phyloP scores from a whole-genome alignment of 2,329 filamentous ascomycete genomes.

The Alternaria sp. region DNA sequence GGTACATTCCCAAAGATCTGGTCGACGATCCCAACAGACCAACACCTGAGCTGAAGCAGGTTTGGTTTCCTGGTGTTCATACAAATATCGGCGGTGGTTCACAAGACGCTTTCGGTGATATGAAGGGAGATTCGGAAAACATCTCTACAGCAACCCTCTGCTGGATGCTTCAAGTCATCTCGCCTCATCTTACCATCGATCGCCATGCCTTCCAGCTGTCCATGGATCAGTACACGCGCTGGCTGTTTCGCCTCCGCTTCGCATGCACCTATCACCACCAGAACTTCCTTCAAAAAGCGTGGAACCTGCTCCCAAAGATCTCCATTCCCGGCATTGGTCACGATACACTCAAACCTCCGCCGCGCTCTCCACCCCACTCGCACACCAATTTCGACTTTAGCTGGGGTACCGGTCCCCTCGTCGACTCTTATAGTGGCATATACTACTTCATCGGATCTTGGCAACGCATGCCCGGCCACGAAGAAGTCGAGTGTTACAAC shows the following conservation, averaged over 20 bases:
- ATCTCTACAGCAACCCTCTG: constrained; percentile 58
- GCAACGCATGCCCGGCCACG: constrained; percentile 54
- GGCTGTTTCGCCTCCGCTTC: constrained; percentile 35
- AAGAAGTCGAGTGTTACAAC: constrained; percentile 44
- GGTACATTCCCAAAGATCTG: constrained; percentile 51
- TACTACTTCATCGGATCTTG: constrained; percentile 53
- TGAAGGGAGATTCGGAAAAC: constrained; percentile 47
- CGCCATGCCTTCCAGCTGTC: constrained; percentile 50
- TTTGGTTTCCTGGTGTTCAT: constrained; percentile 61
- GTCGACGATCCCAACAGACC: constrained; percentile 27
- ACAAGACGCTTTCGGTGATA: constrained; percentile 33
- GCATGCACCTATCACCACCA: constrained; percentile 41
- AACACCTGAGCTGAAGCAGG: constrained; percentile 54
- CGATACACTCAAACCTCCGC: constrained; percentile 28
- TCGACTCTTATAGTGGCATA: constrained; percentile 50
- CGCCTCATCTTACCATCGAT: constrained; percentile 55
- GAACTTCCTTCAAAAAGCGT: constrained; percentile 17
- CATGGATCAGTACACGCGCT: constrained; percentile 50
- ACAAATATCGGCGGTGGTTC: constrained; percentile 59
- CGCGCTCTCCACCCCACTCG: constrained; percentile 36
- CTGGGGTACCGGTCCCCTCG: constrained; percentile 55
- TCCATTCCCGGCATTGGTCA: constrained; percentile 27
- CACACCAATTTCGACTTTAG: constrained; percentile 50
- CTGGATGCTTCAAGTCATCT: constrained; percentile 63
- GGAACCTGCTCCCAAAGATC: constrained; percentile 20